Conservation (phyloP, 2,329 filamentous ascomycete species). For the Aspergillus hortae region DNA sequence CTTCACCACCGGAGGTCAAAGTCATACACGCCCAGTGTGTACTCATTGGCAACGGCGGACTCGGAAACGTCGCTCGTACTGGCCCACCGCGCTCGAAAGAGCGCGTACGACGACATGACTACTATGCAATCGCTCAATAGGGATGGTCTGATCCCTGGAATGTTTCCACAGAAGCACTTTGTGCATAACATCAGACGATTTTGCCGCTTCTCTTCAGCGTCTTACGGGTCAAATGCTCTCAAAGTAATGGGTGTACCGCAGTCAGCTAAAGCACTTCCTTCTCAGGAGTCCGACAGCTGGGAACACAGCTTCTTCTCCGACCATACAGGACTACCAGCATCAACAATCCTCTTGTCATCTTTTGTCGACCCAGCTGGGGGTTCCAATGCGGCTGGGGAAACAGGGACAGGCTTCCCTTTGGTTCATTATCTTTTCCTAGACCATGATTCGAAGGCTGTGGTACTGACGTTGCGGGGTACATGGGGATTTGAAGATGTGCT, state of each 20-base stretch:
- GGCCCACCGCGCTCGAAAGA: conserved; percentile 39
- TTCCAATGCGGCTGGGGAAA: conserved; percentile 61
- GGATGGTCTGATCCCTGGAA: conserved; percentile 43
- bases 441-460: conserved; percentile 67
- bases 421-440: conserved; percentile 72
- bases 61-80: conserved; percentile 45
- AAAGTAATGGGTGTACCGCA: conserved; percentile 45
- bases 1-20: conserved; percentile 35
- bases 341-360: conserved; percentile 60
- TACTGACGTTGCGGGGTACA: conserved; percentile 69
- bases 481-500: conserved; percentile 71
- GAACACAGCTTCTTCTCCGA: conserved; percentile 46
- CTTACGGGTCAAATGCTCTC: conserved; percentile 45
- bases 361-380: conserved; percentile 68
- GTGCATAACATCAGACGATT: conserved; percentile 46
- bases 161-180: conserved; percentile 45
- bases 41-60: conserved; percentile 43
- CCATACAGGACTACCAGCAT: conserved; percentile 42
- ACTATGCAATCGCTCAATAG: conserved; percentile 41
- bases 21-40: conserved; percentile 44
- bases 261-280: conserved; percentile 27
- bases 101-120: conserved; percentile 45
- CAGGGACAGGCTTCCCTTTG: conserved; percentile 63
- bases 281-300: conserved; percentile 33
- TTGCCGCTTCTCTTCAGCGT: conserved; percentile 46